Percentiles rank a stretch among this genome's conserved stretches.
Conservation (phyloP, 129 eudicot genomes). For the Tagetes erecta region DNA sequence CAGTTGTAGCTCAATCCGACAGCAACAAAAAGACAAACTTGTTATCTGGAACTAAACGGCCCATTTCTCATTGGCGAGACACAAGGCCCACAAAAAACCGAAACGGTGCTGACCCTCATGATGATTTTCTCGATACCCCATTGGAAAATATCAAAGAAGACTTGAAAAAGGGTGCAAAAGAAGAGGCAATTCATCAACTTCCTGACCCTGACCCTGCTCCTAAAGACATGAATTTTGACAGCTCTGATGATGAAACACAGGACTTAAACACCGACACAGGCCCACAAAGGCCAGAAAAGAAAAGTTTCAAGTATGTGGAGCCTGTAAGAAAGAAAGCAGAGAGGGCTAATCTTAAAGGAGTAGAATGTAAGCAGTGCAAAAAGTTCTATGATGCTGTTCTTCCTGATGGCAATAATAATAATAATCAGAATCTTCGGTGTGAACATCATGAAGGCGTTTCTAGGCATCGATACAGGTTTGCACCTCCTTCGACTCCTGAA, state of each 20-base stretch:
- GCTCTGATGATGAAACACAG: conserved; percentile 87
- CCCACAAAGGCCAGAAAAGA: conserved; percentile 36
- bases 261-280: conserved; percentile 42
- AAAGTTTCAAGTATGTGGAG: conserved; percentile 80
- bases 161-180: conserved; percentile 45
- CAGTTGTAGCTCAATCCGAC: conserved; percentile 34
- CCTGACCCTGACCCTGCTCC: conserved; percentile 47
- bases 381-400: conserved; percentile 95
- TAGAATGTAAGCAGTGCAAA: conserved; percentile 91
- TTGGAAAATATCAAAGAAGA: conserved; percentile 69
- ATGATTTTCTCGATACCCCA: conserved; percentile 94
- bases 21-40: conserved; percentile 38
- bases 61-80: conserved; percentile 85
- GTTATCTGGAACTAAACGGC: conserved; percentile 75
- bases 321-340: conserved; percentile 88
- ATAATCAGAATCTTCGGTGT: conserved; percentile 57
- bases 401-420: conserved; percentile 44
- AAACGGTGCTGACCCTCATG: conserved; percentile 80
- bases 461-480: conserved; percentile 92
- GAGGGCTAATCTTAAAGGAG: conserved; percentile 75
- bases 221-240: conserved; percentile 49
- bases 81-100: conserved; percentile 80
- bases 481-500: conserved; percentile 93
- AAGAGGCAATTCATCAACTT: conserved; percentile 44
- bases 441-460: conserved; percentile 99